Percentiles rank a stretch among this genome's conserved stretches.
Evolutionary conservation across 345 rosid species (phyloP).

Genomic region (Chamaenerion angustifolium): DNA sequence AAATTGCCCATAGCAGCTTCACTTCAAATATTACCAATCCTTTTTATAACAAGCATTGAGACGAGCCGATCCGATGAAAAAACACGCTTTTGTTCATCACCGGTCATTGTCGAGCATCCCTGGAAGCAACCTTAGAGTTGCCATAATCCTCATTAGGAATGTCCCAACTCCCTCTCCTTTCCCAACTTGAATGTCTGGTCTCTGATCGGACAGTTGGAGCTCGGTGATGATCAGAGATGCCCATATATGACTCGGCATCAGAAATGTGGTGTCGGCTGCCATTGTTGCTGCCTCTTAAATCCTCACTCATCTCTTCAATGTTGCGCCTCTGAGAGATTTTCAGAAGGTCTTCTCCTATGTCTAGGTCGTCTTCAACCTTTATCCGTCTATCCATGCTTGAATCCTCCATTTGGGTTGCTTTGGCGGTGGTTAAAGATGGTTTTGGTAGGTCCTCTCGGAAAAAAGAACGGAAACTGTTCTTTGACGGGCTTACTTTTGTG

Average conservation of each 20-base stretch:
- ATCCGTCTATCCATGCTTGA: slow-evolving; percentile 38
- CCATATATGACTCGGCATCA: slow-evolving; percentile 41
- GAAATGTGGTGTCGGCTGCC: slow-evolving; percentile 35
- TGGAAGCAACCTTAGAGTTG: slow-evolving; percentile 21
- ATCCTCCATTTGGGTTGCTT: slow-evolving; percentile 46
- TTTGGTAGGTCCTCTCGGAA: slow-evolving; percentile 44
- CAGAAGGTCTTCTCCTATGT: slow-evolving; percentile 71
- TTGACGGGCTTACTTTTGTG: slow-evolving; percentile 57
- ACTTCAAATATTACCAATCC: too few relatives aligned
- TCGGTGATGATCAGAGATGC: slow-evolving; percentile 30
- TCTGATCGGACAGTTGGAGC: slow-evolving; percentile 57
- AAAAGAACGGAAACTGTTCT: slow-evolving; percentile 57
- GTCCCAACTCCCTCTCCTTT: slow-evolving; percentile 85
- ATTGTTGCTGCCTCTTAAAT: slow-evolving; percentile 32
- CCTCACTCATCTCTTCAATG: slow-evolving; percentile 41
- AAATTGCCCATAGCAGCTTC: too few relatives aligned
- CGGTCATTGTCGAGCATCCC: too few relatives aligned
- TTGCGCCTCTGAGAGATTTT: slow-evolving; percentile 83
- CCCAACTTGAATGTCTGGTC: slow-evolving; percentile 60
- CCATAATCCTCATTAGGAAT: slow-evolving; percentile 37
- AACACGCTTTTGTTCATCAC: too few relatives aligned
- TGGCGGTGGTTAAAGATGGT: slow-evolving; percentile 28
- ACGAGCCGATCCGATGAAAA: too few relatives aligned
- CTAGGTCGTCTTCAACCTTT: slow-evolving; percentile 89
- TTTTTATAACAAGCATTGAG: too few relatives aligned